Conservation (phyloP, 169 alveolate genomes). For the Plasmodium yoelii region DNA sequence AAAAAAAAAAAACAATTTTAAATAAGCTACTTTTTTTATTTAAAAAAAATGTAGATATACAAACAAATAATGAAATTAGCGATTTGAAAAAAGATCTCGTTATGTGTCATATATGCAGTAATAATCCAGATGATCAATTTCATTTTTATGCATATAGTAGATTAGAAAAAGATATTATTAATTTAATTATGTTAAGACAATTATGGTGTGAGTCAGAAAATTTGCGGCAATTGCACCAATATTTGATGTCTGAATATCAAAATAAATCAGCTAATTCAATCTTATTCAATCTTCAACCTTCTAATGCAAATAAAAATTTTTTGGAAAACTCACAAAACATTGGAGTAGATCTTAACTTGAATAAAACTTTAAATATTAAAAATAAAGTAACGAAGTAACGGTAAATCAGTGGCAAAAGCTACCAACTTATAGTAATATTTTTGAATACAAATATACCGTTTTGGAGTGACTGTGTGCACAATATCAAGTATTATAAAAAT, state of each 20-base stretch:
- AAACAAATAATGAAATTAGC: slow-evolving; percentile 71
- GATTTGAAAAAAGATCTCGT: slow-evolving; percentile 72
- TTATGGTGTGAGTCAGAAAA: slow-evolving; percentile 73
- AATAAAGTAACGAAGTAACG: too few species aligned
- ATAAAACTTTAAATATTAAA: not conserved
- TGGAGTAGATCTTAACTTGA: not conserved
- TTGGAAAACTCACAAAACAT: not conserved
- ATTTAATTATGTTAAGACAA: slow-evolving; percentile 70
- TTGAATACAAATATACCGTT: too few species aligned
- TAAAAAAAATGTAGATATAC: slow-evolving; percentile 67
- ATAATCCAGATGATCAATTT: slow-evolving; percentile 75
- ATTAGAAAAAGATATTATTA: slow-evolving; percentile 71
- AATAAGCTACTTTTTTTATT: slow-evolving; percentile 50
- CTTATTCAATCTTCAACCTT: slow-evolving; percentile 27
- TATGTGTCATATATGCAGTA: slow-evolving; percentile 75
- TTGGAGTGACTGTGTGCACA: too few species aligned
- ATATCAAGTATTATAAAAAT: too few species aligned
- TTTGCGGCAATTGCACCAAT: slow-evolving; percentile 51
- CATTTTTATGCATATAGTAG: slow-evolving; percentile 77
- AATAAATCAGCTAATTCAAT: slow-evolving; percentile 61
- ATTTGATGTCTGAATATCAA: slow-evolving; percentile 43
- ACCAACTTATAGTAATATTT: too few species aligned
- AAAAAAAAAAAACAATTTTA: slow-evolving; percentile 35
- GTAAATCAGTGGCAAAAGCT: too few species aligned
- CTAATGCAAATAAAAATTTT: not conserved